Evolutionary conservation across 116 monocot species (phyloP).

Genomic region (Trichopus zeylanicus): DNA sequence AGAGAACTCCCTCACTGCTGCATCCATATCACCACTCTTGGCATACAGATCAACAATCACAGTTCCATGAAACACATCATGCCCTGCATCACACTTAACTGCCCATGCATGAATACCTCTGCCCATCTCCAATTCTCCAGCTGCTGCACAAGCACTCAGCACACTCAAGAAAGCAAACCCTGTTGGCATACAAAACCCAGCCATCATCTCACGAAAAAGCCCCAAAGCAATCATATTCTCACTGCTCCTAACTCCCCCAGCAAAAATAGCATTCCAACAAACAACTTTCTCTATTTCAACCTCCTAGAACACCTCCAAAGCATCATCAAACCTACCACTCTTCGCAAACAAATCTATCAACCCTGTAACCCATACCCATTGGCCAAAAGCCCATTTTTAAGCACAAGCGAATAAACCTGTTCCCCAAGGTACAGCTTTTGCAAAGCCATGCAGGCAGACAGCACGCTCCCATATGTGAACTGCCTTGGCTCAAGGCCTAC

Average conservation of each 20-base stretch:
- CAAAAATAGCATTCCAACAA: constrained; percentile 61
- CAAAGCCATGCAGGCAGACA: constrained; percentile 38
- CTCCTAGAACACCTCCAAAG: constrained; percentile 32
- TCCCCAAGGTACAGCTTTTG: constrained; percentile 18
- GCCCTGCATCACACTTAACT: constrained; percentile 33
- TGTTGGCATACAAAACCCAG: constrained; percentile 32
- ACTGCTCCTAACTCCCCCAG: constrained; percentile 49
- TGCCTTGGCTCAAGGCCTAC: constrained; percentile 16
- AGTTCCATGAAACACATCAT: constrained; percentile 59
- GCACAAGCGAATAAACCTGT: constrained; percentile 38
- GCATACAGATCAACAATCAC: constrained; percentile 53
- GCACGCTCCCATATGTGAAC: constrained; percentile 41
- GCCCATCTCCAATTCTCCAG: constrained; percentile 27
- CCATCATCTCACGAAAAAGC: constrained; percentile 41
- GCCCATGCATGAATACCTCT: constrained; percentile 44
- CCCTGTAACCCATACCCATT: constrained; percentile 43
- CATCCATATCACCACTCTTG: constrained; percentile 48
- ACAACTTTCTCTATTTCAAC: constrained; percentile 32
- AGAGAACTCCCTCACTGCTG: constrained; percentile 45
- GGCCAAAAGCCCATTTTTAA: constrained; percentile 40
- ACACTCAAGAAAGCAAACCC: constrained; percentile 56
- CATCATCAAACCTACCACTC: constrained; percentile 20
- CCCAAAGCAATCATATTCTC: constrained; percentile 29
- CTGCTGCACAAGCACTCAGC: constrained; percentile 38
- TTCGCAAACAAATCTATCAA: constrained; percentile 47